A percentile compares a stretch with the other conserved stretches of the same genome.
phyloP scores from a whole-genome alignment of 2,329 filamentous ascomycete species.

The Hymenoscyphus fructigenus region DNA sequence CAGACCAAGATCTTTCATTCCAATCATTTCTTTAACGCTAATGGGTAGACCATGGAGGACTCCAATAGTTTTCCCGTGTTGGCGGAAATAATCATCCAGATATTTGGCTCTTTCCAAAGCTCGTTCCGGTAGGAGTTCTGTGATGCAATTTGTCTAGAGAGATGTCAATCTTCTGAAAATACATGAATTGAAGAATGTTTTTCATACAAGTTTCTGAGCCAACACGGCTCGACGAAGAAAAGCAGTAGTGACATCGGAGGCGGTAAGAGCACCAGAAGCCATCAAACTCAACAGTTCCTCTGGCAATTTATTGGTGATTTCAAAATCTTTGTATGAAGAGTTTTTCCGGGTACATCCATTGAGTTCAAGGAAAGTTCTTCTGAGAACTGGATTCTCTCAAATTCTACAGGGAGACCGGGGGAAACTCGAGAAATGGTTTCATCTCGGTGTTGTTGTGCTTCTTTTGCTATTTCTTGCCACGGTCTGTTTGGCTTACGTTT shows the following conservation, averaged over 20 bases:
- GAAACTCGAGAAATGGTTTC: slow-evolving; percentile 40
- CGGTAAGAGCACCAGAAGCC: slow-evolving; percentile 43
- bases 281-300: slow-evolving; percentile 47
- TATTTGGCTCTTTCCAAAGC: slow-evolving; percentile 27
- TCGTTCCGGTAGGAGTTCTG: slow-evolving; percentile 23
- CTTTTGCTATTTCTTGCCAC: slow-evolving; percentile 45
- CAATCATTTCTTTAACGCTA: slow-evolving; percentile 54
- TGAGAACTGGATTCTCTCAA: slow-evolving; percentile 13
- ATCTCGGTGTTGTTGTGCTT: slow-evolving; percentile 45
- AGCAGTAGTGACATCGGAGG: slow-evolving; percentile 46
- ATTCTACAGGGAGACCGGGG: slow-evolving; percentile 36
- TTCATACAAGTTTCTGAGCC: slow-evolving; percentile 46
- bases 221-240: slow-evolving; percentile 54
- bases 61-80: slow-evolving; percentile 44
- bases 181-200: slow-evolving; percentile 3
- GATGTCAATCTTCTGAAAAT: neutral
- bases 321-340: slow-evolving; percentile 45
- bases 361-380: slow-evolving; percentile 25
- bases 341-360: slow-evolving; percentile 40
- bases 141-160: slow-evolving; percentile 26
- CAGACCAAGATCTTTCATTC: slow-evolving; percentile 46
- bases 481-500: slow-evolving; percentile 15
- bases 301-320: slow-evolving; percentile 47
- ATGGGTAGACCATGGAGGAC: slow-evolving; percentile 62
- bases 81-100: slow-evolving; percentile 21